Conservation (phyloP, 1,284 basidiomycete genomes). For the Inonotus hispidus region DNA sequence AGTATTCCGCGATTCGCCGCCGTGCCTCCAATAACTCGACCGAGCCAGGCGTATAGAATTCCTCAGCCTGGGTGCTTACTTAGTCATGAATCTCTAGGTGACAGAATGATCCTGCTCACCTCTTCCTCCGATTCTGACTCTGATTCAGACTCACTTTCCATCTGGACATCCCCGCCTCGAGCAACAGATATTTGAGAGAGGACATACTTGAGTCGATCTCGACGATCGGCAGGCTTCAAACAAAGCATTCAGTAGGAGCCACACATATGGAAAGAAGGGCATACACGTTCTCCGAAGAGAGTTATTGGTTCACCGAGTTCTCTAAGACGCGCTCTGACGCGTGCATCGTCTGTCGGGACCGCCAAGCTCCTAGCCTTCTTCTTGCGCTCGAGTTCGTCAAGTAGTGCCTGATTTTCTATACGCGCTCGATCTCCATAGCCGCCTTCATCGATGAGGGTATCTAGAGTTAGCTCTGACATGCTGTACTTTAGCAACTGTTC, state of each 20-base stretch:
- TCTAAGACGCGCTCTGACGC: conserved; percentile 83
- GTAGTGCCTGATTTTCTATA: conserved; percentile 73
- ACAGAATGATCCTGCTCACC: conserved; percentile 36
- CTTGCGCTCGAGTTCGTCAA: conserved; percentile 92
- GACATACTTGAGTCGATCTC: conserved; percentile 92
- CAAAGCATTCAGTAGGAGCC: conserved; percentile 5
- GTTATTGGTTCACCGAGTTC: conserved; percentile 96
- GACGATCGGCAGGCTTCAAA: conserved; percentile 71
- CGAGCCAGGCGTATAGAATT: conserved; percentile 94
- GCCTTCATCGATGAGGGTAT: conserved; percentile 70
- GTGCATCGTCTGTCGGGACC: conserved; percentile 94
- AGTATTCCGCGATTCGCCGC: conserved; percentile 83
- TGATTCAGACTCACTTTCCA: conserved; percentile 62
- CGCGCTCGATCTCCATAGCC: conserved; percentile 65
- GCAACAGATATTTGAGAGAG: conserved; percentile 86
- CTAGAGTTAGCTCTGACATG: conserved; percentile 69
- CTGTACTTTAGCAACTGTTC: conserved; percentile 14
- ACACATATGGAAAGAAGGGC: conserved; percentile 32
- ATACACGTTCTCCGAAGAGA: conserved; percentile 91
- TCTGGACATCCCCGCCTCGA: conserved; percentile 63
- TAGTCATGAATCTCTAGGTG: background rate
- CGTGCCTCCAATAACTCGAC: conserved; percentile 82
- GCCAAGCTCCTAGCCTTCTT: conserved; percentile 91
- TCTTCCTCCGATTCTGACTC: conserved; percentile 67
- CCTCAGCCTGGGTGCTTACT: conserved; percentile 59